Percentiles rank a stretch among this genome's conserved stretches.
Evolutionary conservation across 169 alveolate species (phyloP).

Genomic region (Eimeria sp.): DNA sequence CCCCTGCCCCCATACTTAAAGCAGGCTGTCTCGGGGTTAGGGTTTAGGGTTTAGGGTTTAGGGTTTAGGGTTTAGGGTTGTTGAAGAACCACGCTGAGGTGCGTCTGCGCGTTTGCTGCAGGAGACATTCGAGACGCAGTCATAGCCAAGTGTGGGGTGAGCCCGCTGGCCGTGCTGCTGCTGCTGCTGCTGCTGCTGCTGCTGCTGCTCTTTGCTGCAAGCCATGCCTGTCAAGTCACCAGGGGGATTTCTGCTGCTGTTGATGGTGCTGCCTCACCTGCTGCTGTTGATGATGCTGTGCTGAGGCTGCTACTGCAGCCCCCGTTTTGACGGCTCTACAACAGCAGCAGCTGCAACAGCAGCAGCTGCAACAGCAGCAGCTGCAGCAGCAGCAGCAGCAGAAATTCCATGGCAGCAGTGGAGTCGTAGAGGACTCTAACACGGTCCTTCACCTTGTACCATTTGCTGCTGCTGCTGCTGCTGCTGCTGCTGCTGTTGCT

Average conservation of each 20-base stretch:
- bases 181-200: constrained; percentile 3
- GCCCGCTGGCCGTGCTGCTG: neutral
- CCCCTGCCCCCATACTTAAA: too few relatives aligned
- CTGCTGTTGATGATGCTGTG: neutral
- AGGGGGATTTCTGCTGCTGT: neutral
- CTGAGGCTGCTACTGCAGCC: neutral
- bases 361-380: neutral
- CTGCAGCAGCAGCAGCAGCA: neutral
- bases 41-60: too few relatives aligned
- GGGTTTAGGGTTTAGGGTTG: too few relatives aligned
- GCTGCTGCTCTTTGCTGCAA: neutral
- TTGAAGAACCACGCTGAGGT: too few relatives aligned
- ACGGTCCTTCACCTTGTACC: neutral
- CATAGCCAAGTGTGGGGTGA: constrained; percentile 14
- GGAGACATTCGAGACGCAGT: constrained; percentile 16
- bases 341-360: neutral
- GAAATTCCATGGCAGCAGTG: neutral
- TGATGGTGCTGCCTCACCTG: neutral
- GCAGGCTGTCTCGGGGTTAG: too few relatives aligned
- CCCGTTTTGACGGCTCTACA: neutral
- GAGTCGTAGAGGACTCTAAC: neutral
- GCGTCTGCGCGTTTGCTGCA: neutral
- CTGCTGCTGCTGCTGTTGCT: neutral
- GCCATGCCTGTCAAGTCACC: neutral
- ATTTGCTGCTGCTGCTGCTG: neutral